These are phyloP conservation scores for Nigrograna mackinnonii DNA, from an alignment of 2,329 filamentous ascomycete genomes.

Conservation along the genomic window DNA sequence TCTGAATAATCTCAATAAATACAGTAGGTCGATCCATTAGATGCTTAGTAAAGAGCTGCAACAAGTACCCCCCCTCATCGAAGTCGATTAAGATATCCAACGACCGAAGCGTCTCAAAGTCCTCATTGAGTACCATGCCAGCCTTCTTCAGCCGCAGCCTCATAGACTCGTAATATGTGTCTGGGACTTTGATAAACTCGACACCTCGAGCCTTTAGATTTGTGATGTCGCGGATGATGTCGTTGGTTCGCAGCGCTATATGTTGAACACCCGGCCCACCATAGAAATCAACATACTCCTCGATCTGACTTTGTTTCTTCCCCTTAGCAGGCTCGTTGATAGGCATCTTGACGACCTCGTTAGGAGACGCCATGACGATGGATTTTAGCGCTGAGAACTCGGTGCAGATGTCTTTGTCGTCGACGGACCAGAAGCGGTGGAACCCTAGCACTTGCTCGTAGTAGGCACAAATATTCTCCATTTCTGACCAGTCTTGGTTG, in stretches of 20 bases:
- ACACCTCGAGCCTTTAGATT: conserved; percentile 84
- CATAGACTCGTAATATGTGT: conserved; percentile 85
- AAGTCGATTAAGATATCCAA: conserved; percentile 94
- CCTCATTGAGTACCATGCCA: conserved; percentile 69
- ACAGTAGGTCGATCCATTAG: conserved; percentile 94
- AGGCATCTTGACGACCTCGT: conserved; percentile 93
- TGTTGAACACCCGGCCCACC: conserved; percentile 89
- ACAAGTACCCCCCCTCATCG: conserved; percentile 85
- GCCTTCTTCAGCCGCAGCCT: conserved; percentile 69
- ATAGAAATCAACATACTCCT: conserved; percentile 87
- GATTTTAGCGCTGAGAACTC: conserved; percentile 88
- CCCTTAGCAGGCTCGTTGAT: conserved; percentile 94
- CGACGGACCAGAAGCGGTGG: conserved; percentile 97
- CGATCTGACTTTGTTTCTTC: conserved; percentile 91
- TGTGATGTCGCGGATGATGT: conserved; percentile 78
- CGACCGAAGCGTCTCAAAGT: conserved; percentile 74
- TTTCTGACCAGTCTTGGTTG: conserved; percentile 94
- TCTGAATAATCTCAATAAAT: conserved; percentile 94
- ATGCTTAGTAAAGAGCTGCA: conserved; percentile 68
- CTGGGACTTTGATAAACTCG: conserved; percentile 88
- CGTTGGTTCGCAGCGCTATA: conserved; percentile 79
- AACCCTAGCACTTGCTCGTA: conserved; percentile 91
- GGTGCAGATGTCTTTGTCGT: conserved; percentile 90
- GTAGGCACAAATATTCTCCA: conserved; percentile 68
- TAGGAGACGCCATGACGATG: conserved; percentile 86